phyloP scores from a whole-genome alignment of 495 filamentous ascomycete species.

The Aspergillus ostianus region DNA sequence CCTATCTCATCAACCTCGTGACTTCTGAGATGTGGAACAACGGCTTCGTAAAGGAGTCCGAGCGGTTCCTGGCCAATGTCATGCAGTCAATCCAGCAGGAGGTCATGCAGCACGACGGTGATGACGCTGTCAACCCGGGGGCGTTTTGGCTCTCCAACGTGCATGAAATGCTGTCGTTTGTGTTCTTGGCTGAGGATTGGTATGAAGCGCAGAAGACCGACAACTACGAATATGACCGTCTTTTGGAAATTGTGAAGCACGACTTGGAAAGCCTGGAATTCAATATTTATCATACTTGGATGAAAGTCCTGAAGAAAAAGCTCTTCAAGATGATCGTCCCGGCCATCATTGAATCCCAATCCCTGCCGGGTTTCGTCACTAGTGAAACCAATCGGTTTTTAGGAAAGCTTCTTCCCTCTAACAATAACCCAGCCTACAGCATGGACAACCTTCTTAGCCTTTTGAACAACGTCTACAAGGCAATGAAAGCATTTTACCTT shows the following conservation, averaged over 20 bases:
- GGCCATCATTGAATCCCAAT: constrained; percentile 98
- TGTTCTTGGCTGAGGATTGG: constrained; percentile 99
- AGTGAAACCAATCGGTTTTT: constrained; percentile 98
- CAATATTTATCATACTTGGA: constrained; percentile 99
- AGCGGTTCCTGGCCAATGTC: constrained; percentile 97
- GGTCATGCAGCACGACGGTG: constrained; percentile 97
- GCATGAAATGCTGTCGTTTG: constrained; percentile 99
- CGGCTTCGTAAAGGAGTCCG: constrained; percentile 98
- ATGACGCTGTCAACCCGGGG: constrained; percentile 95
- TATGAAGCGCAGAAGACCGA: constrained; percentile 99
- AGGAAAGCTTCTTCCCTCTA: constrained; percentile 88
- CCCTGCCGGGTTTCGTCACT: constrained; percentile 95
- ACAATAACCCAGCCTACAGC: constrained; percentile 87
- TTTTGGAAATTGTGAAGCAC: constrained; percentile 98
- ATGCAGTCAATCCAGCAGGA: constrained; percentile 99
- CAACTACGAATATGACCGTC: constrained; percentile 97
- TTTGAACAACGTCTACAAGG: constrained; percentile 95
- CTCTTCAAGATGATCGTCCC: constrained; percentile 99
- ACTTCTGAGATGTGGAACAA: constrained; percentile 99
- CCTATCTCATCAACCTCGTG: constrained; percentile 97
- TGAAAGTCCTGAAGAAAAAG: constrained; percentile 99
- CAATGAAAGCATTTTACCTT: constrained; percentile 96
- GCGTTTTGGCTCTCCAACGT: constrained; percentile 99
- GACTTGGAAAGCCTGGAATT: constrained; percentile 98
- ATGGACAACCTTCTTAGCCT: constrained; percentile 98